phyloP scores from a whole-genome alignment of 1,284 basidiomycete genomes.

The Fomitopsis schrenkii region DNA sequence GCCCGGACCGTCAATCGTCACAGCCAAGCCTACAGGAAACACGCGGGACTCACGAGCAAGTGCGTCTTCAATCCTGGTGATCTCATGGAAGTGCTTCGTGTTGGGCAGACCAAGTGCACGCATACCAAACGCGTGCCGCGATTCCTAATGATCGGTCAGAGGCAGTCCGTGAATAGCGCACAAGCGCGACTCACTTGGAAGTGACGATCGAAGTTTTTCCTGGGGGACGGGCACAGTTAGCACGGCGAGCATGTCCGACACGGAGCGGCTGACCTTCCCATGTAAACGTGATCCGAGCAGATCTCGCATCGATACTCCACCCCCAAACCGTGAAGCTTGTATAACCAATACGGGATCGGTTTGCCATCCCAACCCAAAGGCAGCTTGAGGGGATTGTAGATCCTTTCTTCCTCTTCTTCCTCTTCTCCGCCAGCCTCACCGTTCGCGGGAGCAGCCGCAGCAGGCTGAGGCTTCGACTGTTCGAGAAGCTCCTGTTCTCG shows the following conservation, averaged over 20 bases:
- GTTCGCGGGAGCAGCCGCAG: slow-evolving; percentile 39
- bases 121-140: slow-evolving; percentile 97
- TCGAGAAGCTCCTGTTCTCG: slow-evolving; percentile 92
- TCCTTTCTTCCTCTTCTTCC: slow-evolving; percentile 90
- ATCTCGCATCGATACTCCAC: slow-evolving; percentile 99
- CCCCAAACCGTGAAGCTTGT: slow-evolving; percentile 95
- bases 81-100: slow-evolving; percentile 98
- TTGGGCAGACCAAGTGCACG: slow-evolving; percentile 95
- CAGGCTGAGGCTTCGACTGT: slow-evolving; percentile 67
- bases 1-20: slow-evolving; percentile 55
- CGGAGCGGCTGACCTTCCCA: slow-evolving; percentile 67
- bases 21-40: not conserved
- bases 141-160: slow-evolving; percentile 55
- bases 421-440: slow-evolving; percentile 60
- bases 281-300: slow-evolving; percentile 93
- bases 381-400: slow-evolving; percentile 97
- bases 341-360: slow-evolving; percentile 98
- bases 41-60: slow-evolving; percentile 69
- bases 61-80: slow-evolving; percentile 96
- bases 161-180: not conserved
- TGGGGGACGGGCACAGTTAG: slow-evolving; percentile 25
- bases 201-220: slow-evolving; percentile 93
- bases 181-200: slow-evolving; percentile 56
- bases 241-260: not conserved
- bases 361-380: slow-evolving; percentile 98